Evolutionary conservation across 2,329 filamentous ascomycete species (phyloP), one percentile per base, ranked within the genome.

Genomic region (Epichloe gansuensis): DNA sequence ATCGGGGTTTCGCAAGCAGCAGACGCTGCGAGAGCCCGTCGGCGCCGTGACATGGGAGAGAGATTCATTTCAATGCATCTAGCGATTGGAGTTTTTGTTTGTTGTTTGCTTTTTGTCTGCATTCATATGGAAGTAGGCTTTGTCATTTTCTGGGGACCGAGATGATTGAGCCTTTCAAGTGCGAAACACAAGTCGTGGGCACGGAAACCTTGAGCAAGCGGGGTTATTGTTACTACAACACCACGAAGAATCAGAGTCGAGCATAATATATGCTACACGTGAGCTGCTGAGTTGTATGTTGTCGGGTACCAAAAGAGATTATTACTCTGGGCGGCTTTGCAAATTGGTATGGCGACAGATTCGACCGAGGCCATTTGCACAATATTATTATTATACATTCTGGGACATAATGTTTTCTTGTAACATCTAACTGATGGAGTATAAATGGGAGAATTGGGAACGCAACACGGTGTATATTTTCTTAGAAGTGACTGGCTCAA

Each of bases 81-180:
- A 68, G 65, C 66, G 65, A 64, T 58, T 59, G 66, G 66, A 64
- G 65, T 69, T 68, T 58, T 61, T 60, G 54, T 62, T 62, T 57
- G 53, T 60, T 60, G 57, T 56, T 54, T 53, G 21, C 11, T 45
- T 54, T 56, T 56, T 54, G 57, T 54, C 55, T 59, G 50, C 54
- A 55, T 57, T 51, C 51, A 42, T 53, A 58, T 47, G 53, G 48
- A 57, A 50, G 47, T 43, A 52, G 51, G 51, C 53, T 47, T 31
- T 38, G 43, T 54, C 44, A 50, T 51, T 47, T 36, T 21, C 46
- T 47, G 44, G 41, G 21, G 31, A n/a, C 38, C n/a, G 47, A 44
- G 39, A 34, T 31, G 9, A 42, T 23, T 17, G 23, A 31, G 31
- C 12, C 31, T 40, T n/a, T 6, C 17, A 43, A 31, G 17, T 23